Evolutionary conservation across 2,329 filamentous ascomycete species (phyloP).

Genomic region (Aspergillus tubingensis): DNA sequence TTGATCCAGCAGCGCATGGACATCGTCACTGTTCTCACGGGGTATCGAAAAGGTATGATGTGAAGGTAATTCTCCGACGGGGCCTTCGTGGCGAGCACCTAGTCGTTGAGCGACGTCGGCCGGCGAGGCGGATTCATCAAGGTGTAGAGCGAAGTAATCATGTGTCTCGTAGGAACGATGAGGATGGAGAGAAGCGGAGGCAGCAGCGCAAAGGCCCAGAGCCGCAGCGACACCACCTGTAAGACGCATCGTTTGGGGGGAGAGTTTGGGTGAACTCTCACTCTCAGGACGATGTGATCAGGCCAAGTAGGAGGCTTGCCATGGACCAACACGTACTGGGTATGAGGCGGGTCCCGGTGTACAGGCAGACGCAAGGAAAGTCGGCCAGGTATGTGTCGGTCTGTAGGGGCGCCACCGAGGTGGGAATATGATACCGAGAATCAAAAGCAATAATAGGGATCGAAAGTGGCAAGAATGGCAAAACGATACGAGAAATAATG

Average conservation of each 20-base stretch:
- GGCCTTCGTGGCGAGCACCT: conserved; percentile 77
- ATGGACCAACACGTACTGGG: conserved; percentile 13
- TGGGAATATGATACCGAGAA: background rate
- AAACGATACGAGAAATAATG: background rate
- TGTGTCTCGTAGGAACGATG: conserved; percentile 73
- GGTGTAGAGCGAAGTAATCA: conserved; percentile 92
- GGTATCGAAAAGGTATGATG: conserved; percentile 85
- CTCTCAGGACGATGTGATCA: conserved; percentile 19
- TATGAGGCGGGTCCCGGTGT: background rate
- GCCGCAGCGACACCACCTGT: conserved; percentile 24
- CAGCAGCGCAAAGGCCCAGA: conserved; percentile 45
- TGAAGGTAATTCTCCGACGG: conserved; percentile 72
- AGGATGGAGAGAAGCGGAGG: conserved; percentile 51
- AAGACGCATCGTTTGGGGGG: conserved; percentile 26
- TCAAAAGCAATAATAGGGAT: background rate
- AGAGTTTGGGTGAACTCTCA: conserved; percentile 4
- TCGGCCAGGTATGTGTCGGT: background rate
- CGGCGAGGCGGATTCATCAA: conserved; percentile 67
- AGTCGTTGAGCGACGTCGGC: conserved; percentile 68
- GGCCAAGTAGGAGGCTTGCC: conserved; percentile 20
- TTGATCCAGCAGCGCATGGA: conserved; percentile 55
- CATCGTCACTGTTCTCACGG: conserved; percentile 56
- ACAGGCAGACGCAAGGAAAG: background rate
- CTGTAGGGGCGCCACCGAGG: background rate
- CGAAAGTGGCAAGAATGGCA: background rate